Evolutionary conservation across 192 early-diverging fungal genomes (phyloP).

Genomic region (Ambispora gerdemannii): DNA sequence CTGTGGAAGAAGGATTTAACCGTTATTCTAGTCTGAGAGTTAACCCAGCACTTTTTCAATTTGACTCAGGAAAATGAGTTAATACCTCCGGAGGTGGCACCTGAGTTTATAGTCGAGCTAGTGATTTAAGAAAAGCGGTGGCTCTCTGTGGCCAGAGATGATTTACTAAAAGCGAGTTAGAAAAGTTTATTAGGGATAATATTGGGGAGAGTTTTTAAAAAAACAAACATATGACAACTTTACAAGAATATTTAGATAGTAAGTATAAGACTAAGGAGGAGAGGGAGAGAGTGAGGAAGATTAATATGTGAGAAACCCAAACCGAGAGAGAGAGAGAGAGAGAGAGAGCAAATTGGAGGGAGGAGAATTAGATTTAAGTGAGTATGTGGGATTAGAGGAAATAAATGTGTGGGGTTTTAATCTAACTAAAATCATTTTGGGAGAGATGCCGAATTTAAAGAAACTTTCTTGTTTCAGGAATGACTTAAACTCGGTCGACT

Average conservation of each 20-base stretch:
- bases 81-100: neutral
- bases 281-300: too few species aligned
- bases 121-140: constrained; percentile 19
- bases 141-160: neutral
- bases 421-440: neutral
- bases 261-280: too few species aligned
- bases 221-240: neutral
- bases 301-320: too few species aligned
- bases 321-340: too few species aligned
- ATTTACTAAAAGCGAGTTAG: neutral
- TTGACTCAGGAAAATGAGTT: constrained; percentile 4
- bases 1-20: constrained; percentile 11
- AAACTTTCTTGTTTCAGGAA: neutral
- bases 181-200: neutral
- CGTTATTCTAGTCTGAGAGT: constrained; percentile 7
- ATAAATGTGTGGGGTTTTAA: neutral
- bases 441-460: neutral
- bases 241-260: too few species aligned
- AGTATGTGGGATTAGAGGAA: neutral
- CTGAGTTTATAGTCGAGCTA: neutral
- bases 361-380: neutral
- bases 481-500: neutral
- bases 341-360: too few species aligned
- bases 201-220: neutral
- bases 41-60: constrained; percentile 3